Evolutionary conservation across 768 basidiomycete genomes (phyloP).

Genomic region (Cyclocybe cylindracea): DNA sequence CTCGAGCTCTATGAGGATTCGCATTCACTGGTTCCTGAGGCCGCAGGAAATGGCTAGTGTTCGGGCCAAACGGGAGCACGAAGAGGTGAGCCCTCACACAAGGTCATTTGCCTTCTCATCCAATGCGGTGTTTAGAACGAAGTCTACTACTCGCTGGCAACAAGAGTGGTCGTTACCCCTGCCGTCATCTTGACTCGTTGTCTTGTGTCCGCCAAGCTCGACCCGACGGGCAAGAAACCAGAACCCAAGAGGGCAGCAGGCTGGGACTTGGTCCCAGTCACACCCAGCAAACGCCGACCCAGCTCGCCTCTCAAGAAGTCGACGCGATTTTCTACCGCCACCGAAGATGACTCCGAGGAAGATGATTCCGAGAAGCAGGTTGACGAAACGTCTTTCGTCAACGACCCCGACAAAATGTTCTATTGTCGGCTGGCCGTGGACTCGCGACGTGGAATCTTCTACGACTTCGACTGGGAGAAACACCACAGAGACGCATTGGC

Average conservation of each 20-base stretch:
- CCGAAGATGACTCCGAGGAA: slow-evolving; percentile 19
- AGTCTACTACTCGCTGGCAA: slow-evolving; percentile 64
- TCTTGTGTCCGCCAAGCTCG: slow-evolving; percentile 37
- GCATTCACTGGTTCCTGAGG: slow-evolving; percentile 76
- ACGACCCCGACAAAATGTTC: slow-evolving; percentile 35
- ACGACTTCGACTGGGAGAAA: slow-evolving; percentile 57
- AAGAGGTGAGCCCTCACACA: slow-evolving; percentile 45
- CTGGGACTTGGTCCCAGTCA: slow-evolving; percentile 14
- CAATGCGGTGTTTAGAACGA: slow-evolving; percentile 55
- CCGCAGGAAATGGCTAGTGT: slow-evolving; percentile 63
- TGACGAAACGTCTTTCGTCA: background rate
- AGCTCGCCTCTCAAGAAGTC: slow-evolving; percentile 24
- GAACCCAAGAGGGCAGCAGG: background rate
- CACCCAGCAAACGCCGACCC: slow-evolving; percentile 17
- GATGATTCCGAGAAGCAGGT: slow-evolving; percentile 21
- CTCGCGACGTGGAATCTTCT: slow-evolving; percentile 61
- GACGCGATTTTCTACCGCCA: slow-evolving; percentile 9
- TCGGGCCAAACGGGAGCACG: slow-evolving; percentile 60
- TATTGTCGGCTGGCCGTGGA: slow-evolving; percentile 63
- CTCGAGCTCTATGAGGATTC: slow-evolving; percentile 43
- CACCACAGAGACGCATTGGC: slow-evolving; percentile 43
- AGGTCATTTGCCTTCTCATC: background rate
- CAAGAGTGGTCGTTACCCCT: slow-evolving; percentile 49
- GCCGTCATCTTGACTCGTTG: slow-evolving; percentile 55
- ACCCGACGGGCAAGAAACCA: slow-evolving; percentile 8